A percentile compares a stretch with the other conserved stretches of the same genome.
Evolutionary conservation across 306 rosid species (phyloP).

Genomic region (Fragaria nilgerrensis): DNA sequence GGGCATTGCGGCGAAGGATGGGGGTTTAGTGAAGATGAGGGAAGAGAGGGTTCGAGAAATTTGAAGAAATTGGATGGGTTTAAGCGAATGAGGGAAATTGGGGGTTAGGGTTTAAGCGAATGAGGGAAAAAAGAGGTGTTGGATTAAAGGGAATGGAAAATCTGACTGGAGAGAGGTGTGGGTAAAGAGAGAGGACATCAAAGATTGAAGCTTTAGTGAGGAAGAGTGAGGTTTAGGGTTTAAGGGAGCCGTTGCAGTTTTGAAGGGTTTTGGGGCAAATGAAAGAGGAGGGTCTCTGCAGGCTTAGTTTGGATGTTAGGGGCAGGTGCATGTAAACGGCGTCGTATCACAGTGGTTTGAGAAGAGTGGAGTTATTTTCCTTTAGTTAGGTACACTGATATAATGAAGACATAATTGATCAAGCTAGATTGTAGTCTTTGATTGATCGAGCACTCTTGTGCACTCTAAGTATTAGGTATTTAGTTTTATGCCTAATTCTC

Average conservation of each 20-base stretch:
- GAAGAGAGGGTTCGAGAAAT: slow-evolving; percentile 24
- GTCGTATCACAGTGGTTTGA: no score
- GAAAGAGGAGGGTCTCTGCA: background rate
- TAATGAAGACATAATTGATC: no score
- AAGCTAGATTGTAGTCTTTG: no score
- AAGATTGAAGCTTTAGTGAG: slow-evolving; percentile 7
- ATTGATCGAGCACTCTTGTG: no score
- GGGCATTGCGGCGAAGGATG: slow-evolving; percentile 29
- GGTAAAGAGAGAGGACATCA: background rate
- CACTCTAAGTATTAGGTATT: no score
- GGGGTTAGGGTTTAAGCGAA: slow-evolving; percentile 15
- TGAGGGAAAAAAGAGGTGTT: background rate
- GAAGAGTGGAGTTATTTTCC: no score
- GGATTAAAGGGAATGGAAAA: background rate
- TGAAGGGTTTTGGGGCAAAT: slow-evolving; percentile 11
- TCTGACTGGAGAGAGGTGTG: background rate
- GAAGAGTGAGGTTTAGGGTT: slow-evolving; percentile 27
- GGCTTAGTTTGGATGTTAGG: background rate
- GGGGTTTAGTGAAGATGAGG: slow-evolving; percentile 30
- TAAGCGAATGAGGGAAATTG: slow-evolving; percentile 36
- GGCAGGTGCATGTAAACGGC: no score
- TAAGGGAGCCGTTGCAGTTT: slow-evolving; percentile 40
- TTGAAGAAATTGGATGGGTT: slow-evolving; percentile 2
- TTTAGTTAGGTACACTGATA: no score
- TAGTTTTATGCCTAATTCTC: no score